These are phyloP conservation scores for Phalaenopsis hybrid DNA, from an alignment of 116 monocot species.

Conservation along the genomic window DNA sequence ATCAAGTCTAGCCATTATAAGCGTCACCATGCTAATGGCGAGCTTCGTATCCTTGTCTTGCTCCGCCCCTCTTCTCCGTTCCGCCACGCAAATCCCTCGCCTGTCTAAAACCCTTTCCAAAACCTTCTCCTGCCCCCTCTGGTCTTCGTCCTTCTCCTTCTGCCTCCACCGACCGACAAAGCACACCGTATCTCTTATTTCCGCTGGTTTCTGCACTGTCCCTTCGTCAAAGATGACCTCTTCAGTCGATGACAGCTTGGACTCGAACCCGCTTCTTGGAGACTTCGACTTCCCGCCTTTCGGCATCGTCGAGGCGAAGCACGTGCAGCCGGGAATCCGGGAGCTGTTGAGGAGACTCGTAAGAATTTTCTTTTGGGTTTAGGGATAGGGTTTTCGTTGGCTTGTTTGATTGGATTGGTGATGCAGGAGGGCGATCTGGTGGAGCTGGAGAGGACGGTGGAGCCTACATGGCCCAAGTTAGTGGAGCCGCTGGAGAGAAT, in stretches of 20 bases:
- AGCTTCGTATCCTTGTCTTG: not conserved
- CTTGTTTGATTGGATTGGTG: slow-evolving; percentile 5
- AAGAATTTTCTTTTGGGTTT: not conserved
- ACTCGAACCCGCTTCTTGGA: slow-evolving; percentile 50
- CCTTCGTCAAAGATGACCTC: slow-evolving; percentile 9
- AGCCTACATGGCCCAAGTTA: slow-evolving; percentile 80
- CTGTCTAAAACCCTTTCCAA: not conserved
- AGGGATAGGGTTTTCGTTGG: not conserved
- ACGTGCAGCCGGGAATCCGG: slow-evolving; percentile 68
- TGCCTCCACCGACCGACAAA: slow-evolving; percentile 20
- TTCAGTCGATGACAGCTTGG: slow-evolving; percentile 17
- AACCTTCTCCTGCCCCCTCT: slow-evolving; percentile 10
- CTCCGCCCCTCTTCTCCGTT: not conserved
- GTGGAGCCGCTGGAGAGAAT: slow-evolving; percentile 92
- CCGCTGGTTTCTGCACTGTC: slow-evolving; percentile 14
- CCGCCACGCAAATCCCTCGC: not conserved
- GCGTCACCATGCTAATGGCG: slow-evolving; percentile 1
- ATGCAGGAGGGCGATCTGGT: slow-evolving; percentile 68
- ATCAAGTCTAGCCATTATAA: not conserved
- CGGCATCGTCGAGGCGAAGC: slow-evolving; percentile 57
- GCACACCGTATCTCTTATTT: slow-evolving; percentile 6
- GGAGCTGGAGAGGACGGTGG: slow-evolving; percentile 67
- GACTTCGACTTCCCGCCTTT: slow-evolving; percentile 91
- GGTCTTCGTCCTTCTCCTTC: slow-evolving; percentile 37
- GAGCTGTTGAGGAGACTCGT: slow-evolving; percentile 60